These are phyloP conservation scores for Zygoascus flipseniorum DNA, from an alignment of 805 yeast genomes.

Conservation along the genomic window DNA sequence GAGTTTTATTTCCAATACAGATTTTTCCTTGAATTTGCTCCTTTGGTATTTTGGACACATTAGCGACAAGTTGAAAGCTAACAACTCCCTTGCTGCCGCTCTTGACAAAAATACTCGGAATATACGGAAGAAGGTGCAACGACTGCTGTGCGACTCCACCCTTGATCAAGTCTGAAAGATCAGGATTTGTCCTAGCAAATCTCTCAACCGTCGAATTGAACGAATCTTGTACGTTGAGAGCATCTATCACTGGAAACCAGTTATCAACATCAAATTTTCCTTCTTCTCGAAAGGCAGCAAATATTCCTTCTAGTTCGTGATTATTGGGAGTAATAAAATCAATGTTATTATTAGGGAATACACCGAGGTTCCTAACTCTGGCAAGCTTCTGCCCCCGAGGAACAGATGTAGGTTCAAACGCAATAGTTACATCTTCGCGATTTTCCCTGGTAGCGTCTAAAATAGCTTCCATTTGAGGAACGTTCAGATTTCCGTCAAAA, in stretches of 20 bases:
- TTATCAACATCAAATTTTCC: slow-evolving; percentile 43
- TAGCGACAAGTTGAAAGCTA: slow-evolving; percentile 30
- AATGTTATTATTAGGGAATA: slow-evolving; percentile 38
- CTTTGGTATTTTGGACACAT: slow-evolving; percentile 9
- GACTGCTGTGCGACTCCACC: slow-evolving; percentile 43
- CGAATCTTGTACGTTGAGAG: slow-evolving; percentile 39
- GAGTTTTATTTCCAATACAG: background rate
- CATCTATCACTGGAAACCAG: slow-evolving; percentile 73
- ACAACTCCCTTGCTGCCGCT: slow-evolving; percentile 60
- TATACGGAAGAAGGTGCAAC: slow-evolving; percentile 63
- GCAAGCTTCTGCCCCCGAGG: slow-evolving; percentile 50
- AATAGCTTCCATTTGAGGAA: slow-evolving; percentile 33
- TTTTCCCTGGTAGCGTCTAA: background rate
- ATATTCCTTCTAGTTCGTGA: slow-evolving; percentile 50
- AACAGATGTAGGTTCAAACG: slow-evolving; percentile 73
- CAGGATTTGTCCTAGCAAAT: slow-evolving; percentile 18
- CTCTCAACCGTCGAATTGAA: slow-evolving; percentile 41
- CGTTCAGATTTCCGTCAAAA: slow-evolving; percentile 61
- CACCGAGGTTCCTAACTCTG: slow-evolving; percentile 14
- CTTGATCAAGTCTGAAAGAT: slow-evolving; percentile 25
- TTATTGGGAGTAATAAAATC: slow-evolving; percentile 61
- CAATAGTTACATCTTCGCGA: slow-evolving; percentile 22
- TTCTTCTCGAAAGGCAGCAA: slow-evolving; percentile 38
- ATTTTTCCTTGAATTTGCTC: background rate
- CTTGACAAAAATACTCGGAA: slow-evolving; percentile 58